phyloP scores from a whole-genome alignment of 768 basidiomycete genomes.

The Amanita subjunquillea region DNA sequence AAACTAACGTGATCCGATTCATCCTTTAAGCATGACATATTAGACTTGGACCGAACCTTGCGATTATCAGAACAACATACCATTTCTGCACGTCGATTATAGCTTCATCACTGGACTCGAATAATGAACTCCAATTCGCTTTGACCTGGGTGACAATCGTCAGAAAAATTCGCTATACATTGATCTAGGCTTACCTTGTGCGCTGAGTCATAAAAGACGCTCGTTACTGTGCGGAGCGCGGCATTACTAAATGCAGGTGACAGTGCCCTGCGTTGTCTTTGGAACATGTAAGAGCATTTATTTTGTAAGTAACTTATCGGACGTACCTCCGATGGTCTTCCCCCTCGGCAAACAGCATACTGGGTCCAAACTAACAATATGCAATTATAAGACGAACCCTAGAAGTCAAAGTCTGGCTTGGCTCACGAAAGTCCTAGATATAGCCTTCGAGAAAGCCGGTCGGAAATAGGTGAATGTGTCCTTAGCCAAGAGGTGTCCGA shows the following conservation, averaged over 20 bases:
- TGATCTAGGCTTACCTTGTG: slow-evolving; percentile 29
- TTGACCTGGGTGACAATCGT: slow-evolving; percentile 19
- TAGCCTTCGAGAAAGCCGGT: slow-evolving; percentile 19
- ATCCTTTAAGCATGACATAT: slow-evolving; percentile 18
- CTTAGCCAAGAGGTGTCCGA: slow-evolving; percentile 37
- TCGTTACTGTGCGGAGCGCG: slow-evolving; percentile 10
- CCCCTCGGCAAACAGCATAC: slow-evolving; percentile 29
- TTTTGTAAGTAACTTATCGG: background rate
- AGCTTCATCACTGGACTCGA: slow-evolving; percentile 17
- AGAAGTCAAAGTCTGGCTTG: too few species aligned
- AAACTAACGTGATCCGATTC: slow-evolving; percentile 32
- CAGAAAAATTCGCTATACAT: background rate
- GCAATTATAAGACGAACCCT: background rate
- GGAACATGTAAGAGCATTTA: background rate
- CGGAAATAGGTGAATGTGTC: slow-evolving; percentile 42
- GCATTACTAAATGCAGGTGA: background rate
- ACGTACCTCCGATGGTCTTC: slow-evolving; percentile 36
- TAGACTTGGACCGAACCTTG: background rate
- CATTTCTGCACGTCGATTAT: slow-evolving; percentile 40
- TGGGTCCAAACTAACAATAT: slow-evolving; percentile 25
- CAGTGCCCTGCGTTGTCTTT: slow-evolving; percentile 33
- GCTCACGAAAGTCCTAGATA: slow-evolving; percentile 29
- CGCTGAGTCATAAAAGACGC: slow-evolving; percentile 39
- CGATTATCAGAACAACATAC: slow-evolving; percentile 13
- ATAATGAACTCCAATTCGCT: slow-evolving; percentile 16